Conservation (phyloP, 495 filamentous ascomycete genomes). For the Neurospora sp. region DNA sequence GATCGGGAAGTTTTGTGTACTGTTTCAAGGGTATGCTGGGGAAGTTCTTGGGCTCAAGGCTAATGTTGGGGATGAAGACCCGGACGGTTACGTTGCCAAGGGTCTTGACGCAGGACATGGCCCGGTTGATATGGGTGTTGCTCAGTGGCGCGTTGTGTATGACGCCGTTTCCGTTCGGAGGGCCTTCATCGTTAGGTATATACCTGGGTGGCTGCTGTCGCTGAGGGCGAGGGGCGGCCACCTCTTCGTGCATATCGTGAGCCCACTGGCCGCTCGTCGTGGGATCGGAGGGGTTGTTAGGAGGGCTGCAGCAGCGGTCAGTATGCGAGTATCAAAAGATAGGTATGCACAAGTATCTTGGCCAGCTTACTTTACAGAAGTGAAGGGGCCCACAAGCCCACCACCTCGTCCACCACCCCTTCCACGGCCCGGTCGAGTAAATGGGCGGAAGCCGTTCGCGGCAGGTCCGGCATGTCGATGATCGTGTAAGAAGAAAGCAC, state of each 20-base stretch:
- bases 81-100: slow-evolving; percentile 77
- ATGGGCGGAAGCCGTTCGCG: slow-evolving; percentile 66
- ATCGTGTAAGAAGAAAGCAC: slow-evolving; percentile 95
- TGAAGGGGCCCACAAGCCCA: slow-evolving; percentile 42
- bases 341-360: slow-evolving; percentile 1
- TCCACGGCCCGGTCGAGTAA: slow-evolving; percentile 42
- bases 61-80: slow-evolving; percentile 58
- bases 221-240: slow-evolving; percentile 38
- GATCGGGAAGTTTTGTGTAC: slow-evolving; percentile 88
- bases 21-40: slow-evolving; percentile 65
- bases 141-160: slow-evolving; percentile 35
- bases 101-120: slow-evolving; percentile 43
- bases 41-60: slow-evolving; percentile 61
- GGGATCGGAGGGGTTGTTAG: slow-evolving; percentile 40
- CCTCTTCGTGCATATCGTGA: slow-evolving; percentile 89
- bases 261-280: slow-evolving; percentile 69
- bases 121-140: slow-evolving; percentile 44
- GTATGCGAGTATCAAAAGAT: slow-evolving; percentile 7
- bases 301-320: slow-evolving; percentile 32
- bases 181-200: slow-evolving; percentile 28
- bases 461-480: slow-evolving; percentile 67
- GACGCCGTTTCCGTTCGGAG: slow-evolving; percentile 34
- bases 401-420: slow-evolving; percentile 36
- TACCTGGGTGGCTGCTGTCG: slow-evolving; percentile 25
- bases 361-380: slow-evolving; percentile 46